These are phyloP conservation scores for Moesziomyces parantarcticus DNA, from an alignment of 1,284 basidiomycete genomes.

Conservation along the genomic window DNA sequence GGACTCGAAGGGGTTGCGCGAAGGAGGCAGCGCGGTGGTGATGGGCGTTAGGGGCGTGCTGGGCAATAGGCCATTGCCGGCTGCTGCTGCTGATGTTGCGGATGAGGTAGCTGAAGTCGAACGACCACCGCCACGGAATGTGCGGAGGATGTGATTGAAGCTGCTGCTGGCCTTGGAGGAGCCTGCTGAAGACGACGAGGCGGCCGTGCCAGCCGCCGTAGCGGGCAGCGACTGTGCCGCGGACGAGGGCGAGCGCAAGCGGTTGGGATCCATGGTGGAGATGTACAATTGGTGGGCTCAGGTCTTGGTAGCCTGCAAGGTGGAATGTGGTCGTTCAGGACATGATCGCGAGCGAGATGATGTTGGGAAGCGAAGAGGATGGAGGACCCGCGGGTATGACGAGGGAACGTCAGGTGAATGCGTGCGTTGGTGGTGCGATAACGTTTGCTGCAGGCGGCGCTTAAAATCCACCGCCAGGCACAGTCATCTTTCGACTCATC, in stretches of 20 bases:
- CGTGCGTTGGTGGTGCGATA: no score
- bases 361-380: no score
- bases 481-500: no score
- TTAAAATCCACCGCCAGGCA: no score
- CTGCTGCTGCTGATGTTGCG: slow-evolving; percentile 10
- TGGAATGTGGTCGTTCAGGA: no score
- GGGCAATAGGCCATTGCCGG: slow-evolving; percentile 24
- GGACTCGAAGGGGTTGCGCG: slow-evolving; percentile 19
- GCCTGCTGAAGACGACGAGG: slow-evolving; percentile 13
- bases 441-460: no score
- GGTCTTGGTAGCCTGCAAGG: no score
- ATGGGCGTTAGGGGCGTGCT: slow-evolving; percentile 38
- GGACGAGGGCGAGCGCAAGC: slow-evolving; percentile 27
- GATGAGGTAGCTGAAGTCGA: slow-evolving; percentile 15
- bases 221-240: slow-evolving; percentile 19
- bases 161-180: slow-evolving; percentile 35
- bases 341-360: no score
- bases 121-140: slow-evolving; percentile 27
- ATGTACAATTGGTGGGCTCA: no score
- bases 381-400: no score
- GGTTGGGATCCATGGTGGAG: slow-evolving; percentile 28
- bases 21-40: slow-evolving; percentile 33
- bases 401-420: no score
- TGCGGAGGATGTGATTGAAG: slow-evolving; percentile 45
- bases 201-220: slow-evolving; percentile 8